Evolutionary conservation across 2,329 filamentous ascomycete genomes (phyloP).

Genomic region (Ramichloridium luteum): DNA sequence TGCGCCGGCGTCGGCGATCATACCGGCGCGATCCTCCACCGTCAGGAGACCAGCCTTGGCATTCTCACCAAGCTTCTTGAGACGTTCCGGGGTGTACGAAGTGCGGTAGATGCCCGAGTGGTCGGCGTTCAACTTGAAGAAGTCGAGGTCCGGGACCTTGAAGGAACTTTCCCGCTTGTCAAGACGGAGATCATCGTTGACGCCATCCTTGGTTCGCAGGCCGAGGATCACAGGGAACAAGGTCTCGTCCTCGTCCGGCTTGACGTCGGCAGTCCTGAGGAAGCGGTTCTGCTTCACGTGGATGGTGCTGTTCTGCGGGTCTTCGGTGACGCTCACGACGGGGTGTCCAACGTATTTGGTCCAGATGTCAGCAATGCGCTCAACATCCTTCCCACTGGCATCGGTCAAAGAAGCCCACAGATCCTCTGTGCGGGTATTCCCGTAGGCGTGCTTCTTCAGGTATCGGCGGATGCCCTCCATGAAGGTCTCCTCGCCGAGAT

Average conservation of each 20-base stretch:
- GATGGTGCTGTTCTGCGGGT: conserved; percentile 57
- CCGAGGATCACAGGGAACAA: conserved; percentile 84
- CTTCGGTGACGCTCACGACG: conserved; percentile 74
- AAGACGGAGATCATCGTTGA: conserved; percentile 66
- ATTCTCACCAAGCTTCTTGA: conserved; percentile 76
- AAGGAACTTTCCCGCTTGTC: conserved; percentile 62
- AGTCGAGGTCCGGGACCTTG: conserved; percentile 66
- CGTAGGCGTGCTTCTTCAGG: conserved; percentile 92
- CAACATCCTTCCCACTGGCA: conserved; percentile 82
- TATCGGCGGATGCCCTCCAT: conserved; percentile 84
- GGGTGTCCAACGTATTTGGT: conserved; percentile 94
- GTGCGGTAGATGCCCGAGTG: conserved; percentile 89
- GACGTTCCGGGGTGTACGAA: conserved; percentile 68
- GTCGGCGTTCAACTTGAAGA: conserved; percentile 94
- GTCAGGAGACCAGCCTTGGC: conserved; percentile 68
- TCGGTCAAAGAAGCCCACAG: conserved; percentile 80
- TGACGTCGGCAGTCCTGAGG: conserved; percentile 81
- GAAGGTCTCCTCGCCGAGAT: conserved; percentile 84
- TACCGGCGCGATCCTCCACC: conserved; percentile 84
- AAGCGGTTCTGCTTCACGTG: conserved; percentile 91
- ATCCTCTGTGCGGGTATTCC: conserved; percentile 83
- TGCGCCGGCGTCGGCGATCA: conserved; percentile 79
- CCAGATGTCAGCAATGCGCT: conserved; percentile 88
- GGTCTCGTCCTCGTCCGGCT: conserved; percentile 79
- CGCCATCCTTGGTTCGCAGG: conserved; percentile 68